Conservation (phyloP, 345 rosid species). For the Chamaenerion angustifolium region DNA sequence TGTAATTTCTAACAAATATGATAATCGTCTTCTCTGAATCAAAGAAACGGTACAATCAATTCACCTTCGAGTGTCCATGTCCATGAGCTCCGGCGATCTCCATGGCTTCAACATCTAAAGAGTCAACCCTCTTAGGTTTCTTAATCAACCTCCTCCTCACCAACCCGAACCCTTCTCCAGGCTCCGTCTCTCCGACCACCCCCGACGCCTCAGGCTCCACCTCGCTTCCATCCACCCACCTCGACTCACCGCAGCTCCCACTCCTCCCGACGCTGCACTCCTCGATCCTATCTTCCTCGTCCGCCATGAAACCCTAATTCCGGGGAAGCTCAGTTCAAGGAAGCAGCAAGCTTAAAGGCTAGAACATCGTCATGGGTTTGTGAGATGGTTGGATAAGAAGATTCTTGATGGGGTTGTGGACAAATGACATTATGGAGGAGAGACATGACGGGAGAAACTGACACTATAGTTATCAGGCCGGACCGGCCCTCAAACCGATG, state of each 20-base stretch:
- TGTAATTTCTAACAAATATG: no score
- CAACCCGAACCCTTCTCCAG: constrained; percentile 26
- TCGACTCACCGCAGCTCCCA: constrained; percentile 55
- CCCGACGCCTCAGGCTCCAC: constrained; percentile 56
- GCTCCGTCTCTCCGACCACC: constrained; percentile 26
- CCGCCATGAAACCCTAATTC: constrained; percentile 18
- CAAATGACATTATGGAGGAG: no score
- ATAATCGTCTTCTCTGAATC: no score
- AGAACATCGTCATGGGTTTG: no score
- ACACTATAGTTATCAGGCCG: no score
- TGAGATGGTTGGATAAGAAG: no score
- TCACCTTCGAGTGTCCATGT: constrained; percentile 47
- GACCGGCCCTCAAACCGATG: no score
- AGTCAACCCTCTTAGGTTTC: constrained; percentile 61
- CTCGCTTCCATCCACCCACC: constrained; percentile 94
- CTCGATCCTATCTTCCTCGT: constrained; percentile 60
- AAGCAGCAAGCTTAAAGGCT: no score
- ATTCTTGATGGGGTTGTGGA: no score
- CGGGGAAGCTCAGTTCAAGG: not conserved
- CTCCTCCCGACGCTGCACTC: constrained; percentile 56
- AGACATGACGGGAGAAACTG: no score
- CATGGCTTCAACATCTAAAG: constrained; percentile 96
- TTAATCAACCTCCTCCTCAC: constrained; percentile 65
- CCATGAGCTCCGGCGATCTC: constrained; percentile 54
- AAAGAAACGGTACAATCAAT: no score